These are phyloP conservation scores for Aspergillus vadensis DNA, from an alignment of 2,329 filamentous ascomycete genomes.

Conservation along the genomic window DNA sequence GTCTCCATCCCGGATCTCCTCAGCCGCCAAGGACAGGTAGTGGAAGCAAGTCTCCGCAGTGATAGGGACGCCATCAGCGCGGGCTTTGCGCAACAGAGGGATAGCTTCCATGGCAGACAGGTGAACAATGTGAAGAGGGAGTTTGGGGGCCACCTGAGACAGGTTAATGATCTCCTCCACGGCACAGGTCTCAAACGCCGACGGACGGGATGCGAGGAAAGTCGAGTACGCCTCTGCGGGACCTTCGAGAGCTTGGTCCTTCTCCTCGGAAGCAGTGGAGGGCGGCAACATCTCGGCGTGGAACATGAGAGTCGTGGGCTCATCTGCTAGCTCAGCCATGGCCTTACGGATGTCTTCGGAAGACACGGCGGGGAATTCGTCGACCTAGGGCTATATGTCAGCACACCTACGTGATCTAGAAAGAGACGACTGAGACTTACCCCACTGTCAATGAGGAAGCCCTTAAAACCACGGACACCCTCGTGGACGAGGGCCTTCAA, in stretches of 20 bases:
- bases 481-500: conserved; percentile 77
- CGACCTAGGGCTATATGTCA: conserved; percentile 60
- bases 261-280: conserved; percentile 71
- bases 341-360: conserved; percentile 75
- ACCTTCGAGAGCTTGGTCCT: conserved; percentile 70
- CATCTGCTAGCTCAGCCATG: conserved; percentile 76
- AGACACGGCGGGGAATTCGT: conserved; percentile 93
- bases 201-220: conserved; percentile 87
- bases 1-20: conserved; percentile 80
- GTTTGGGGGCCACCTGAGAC: conserved; percentile 74
- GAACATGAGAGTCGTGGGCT: conserved; percentile 94
- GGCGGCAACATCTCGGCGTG: conserved; percentile 98
- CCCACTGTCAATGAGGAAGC: conserved; percentile 94
- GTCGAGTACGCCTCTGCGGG: conserved; percentile 79
- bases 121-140: conserved; percentile 92
- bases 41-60: conserved; percentile 96
- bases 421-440: conserved; percentile 56
- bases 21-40: conserved; percentile 82
- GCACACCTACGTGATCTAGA: conserved; percentile 4
- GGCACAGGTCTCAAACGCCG: conserved; percentile 87
- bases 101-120: conserved; percentile 87
- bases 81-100: conserved; percentile 73
- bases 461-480: conserved; percentile 94
- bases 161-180: conserved; percentile 83
- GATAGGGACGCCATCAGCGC: conserved; percentile 74